Evolutionary conservation across 2,329 filamentous ascomycete genomes (phyloP).

Genomic region (Domatiomyces catenatus): DNA sequence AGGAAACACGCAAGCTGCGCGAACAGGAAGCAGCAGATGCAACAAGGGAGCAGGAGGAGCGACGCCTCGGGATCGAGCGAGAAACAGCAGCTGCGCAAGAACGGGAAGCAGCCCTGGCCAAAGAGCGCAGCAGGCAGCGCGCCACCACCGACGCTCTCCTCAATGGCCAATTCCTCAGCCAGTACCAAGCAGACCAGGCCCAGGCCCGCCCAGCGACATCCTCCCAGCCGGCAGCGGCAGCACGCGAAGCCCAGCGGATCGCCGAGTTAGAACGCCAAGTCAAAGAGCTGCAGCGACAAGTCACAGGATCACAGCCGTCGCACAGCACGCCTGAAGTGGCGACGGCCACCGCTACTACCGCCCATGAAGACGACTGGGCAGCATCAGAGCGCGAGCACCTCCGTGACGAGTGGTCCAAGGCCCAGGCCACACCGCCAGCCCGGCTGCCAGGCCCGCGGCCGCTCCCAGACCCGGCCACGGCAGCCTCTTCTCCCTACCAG

Average conservation of each 20-base stretch:
- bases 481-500: constrained; percentile 18
- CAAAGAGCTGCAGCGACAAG: constrained; percentile 45
- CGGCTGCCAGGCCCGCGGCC: constrained; percentile 9
- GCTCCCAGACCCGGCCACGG: constrained; percentile 32
- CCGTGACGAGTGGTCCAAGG: constrained; percentile 39
- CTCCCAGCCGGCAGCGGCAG: constrained; percentile 1
- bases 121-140: constrained; percentile 49
- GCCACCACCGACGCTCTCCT: constrained; percentile 51
- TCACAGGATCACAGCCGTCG: neutral
- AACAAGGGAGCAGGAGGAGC: constrained; percentile 38
- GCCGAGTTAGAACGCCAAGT: constrained; percentile 64
- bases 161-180: constrained; percentile 69
- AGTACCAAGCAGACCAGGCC: constrained; percentile 62
- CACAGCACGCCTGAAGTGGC: constrained; percentile 1
- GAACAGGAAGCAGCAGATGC: constrained; percentile 32
- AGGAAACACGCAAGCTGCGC: constrained; percentile 26
- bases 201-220: constrained; percentile 15
- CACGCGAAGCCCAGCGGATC: constrained; percentile 50
- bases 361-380: constrained; percentile 42
- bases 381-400: constrained; percentile 46
- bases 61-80: constrained; percentile 29
- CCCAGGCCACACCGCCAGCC: constrained; percentile 18
- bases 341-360: constrained; percentile 21
- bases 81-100: constrained; percentile 60
- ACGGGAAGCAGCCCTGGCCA: constrained; percentile 49